Conservation (phyloP, 1,139 yeast genomes). For the Nakaseomyces kungkrabaensis region DNA sequence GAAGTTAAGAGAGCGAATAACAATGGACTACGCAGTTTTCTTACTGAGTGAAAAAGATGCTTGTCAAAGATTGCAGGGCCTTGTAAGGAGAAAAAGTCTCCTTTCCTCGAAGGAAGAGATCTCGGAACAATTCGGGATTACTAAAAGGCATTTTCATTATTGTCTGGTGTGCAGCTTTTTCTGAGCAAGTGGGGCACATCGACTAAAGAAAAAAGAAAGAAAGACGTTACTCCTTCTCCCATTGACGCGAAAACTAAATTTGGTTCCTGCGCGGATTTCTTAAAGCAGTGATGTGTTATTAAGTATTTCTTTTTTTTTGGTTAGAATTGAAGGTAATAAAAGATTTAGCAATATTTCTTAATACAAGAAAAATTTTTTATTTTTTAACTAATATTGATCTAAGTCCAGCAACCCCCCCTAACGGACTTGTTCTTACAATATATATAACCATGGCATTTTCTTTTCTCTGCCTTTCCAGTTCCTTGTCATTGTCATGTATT, state of each 20-base stretch:
- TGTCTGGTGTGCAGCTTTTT: too few species aligned
- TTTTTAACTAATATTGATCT: too few species aligned
- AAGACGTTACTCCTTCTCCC: not conserved
- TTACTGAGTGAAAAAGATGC: too few species aligned
- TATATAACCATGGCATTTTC: too few species aligned
- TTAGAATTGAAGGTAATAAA: too few species aligned
- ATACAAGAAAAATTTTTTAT: too few species aligned
- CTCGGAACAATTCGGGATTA: slow-evolving; percentile 1
- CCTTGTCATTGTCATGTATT: not conserved
- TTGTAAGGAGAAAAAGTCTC: not conserved
- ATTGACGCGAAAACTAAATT: not conserved
- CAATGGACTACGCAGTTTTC: too few species aligned
- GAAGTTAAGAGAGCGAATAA: too few species aligned
- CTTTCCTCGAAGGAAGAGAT: not conserved
- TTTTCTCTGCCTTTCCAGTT: not conserved
- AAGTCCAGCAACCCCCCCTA: too few species aligned
- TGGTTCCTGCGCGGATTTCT: not conserved
- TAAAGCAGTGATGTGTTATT: not conserved
- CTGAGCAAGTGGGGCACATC: too few species aligned
- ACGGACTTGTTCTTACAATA: too few species aligned
- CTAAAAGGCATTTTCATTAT: not conserved
- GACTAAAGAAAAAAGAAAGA: not conserved
- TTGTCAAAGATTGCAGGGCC: not conserved
- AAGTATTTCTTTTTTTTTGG: not conserved
- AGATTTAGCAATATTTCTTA: too few species aligned